A percentile compares a stretch with the other conserved stretches of the same genome.
phyloP scores from a whole-genome alignment of 2,329 filamentous ascomycete genomes.

The Clonostachys chloroleuca region DNA sequence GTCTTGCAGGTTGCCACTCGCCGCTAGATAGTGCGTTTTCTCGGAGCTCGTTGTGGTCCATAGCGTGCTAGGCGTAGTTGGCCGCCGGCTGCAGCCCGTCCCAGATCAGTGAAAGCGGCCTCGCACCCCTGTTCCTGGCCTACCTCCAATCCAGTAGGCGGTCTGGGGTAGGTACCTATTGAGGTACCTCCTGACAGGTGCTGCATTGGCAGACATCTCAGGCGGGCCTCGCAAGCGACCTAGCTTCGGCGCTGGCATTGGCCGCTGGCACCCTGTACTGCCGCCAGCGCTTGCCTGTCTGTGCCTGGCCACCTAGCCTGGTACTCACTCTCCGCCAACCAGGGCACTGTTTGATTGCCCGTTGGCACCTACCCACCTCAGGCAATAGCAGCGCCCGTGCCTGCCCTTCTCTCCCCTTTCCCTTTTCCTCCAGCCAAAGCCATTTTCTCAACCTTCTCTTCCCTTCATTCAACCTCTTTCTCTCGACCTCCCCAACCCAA shows the following conservation, averaged over 20 bases:
- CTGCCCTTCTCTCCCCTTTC: background rate
- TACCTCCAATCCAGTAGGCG: too few species aligned
- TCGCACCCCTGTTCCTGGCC: too few species aligned
- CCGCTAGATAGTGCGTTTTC: too few species aligned
- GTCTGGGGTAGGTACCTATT: too few species aligned
- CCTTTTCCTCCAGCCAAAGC: background rate
- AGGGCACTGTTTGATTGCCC: background rate
- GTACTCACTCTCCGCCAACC: too few species aligned
- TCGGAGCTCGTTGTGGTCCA: too few species aligned
- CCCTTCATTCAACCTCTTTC: conserved; percentile 2
- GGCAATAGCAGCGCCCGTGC: background rate
- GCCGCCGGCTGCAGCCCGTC: too few species aligned
- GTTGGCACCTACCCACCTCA: background rate
- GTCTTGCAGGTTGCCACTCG: too few species aligned
- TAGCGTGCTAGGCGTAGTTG: too few species aligned
- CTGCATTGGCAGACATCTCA: too few species aligned
- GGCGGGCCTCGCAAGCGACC: background rate
- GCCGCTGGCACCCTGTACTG: background rate
- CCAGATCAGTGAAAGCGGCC: too few species aligned
- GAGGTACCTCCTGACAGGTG: too few species aligned
- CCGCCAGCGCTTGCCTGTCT: background rate
- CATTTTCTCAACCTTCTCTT: conserved; percentile 1
- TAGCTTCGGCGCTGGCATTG: background rate
- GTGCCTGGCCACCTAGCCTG: background rate
- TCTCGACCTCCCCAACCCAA: background rate